These are phyloP conservation scores for Gossypium mustelinum DNA, from an alignment of 345 rosid species.

Conservation along the genomic window DNA sequence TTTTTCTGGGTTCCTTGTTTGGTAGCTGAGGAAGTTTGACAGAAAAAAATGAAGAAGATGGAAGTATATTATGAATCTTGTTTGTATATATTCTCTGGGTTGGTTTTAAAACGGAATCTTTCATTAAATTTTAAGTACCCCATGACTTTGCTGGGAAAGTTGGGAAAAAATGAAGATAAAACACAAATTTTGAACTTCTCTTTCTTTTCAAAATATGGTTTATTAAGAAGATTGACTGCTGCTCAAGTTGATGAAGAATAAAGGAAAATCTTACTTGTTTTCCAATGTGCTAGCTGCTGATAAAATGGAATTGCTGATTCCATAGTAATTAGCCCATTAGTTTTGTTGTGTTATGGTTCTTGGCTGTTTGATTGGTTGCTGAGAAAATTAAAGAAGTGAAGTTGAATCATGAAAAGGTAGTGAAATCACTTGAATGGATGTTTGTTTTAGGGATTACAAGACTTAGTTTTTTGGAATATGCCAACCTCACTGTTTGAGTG, in stretches of 20 bases:
- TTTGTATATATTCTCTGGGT: background rate
- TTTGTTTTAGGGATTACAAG: background rate
- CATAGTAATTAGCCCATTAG: background rate
- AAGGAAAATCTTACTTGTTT: background rate
- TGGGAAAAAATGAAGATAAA: background rate
- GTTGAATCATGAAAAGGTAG: background rate
- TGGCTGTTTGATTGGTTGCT: slow-evolving; percentile 4
- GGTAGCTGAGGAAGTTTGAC: slow-evolving; percentile 12
- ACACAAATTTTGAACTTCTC: background rate
- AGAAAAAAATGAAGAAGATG: background rate
- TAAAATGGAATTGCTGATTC: background rate
- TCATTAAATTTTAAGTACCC: background rate
- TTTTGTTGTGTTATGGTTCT: background rate
- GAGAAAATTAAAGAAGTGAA: background rate
- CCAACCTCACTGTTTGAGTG: background rate
- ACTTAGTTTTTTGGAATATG: background rate
- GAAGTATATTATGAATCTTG: background rate
- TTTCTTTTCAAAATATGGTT: background rate
- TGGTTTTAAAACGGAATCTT: background rate
- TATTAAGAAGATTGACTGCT: background rate
- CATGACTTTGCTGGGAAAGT: background rate
- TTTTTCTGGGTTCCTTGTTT: slow-evolving; percentile 4
- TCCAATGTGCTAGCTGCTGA: background rate
- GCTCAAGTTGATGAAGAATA: background rate
- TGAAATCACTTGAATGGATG: background rate